Percentiles rank a stretch among this genome's conserved stretches.
These are phyloP conservation scores for Suillus spraguei DNA, from an alignment of 768 basidiomycete genomes.

Conservation along the genomic window DNA sequence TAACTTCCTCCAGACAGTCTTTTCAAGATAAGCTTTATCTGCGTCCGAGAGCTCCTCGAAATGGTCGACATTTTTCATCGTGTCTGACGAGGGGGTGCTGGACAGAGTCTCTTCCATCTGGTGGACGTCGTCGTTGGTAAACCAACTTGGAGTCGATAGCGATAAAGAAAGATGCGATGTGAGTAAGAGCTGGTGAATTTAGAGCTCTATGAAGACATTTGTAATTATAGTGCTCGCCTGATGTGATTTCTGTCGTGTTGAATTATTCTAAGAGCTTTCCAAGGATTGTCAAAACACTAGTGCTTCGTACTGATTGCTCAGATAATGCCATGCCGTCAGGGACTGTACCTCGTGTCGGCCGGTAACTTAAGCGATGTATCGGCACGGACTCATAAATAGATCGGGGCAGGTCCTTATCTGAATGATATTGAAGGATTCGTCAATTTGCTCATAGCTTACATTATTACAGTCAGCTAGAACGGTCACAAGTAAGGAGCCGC, in stretches of 20 bases:
- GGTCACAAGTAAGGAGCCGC: not conserved
- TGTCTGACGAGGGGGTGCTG: conserved; percentile 3
- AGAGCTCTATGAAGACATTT: not conserved
- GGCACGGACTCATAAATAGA: too few species aligned
- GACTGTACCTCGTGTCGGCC: too few species aligned
- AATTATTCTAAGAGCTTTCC: not conserved
- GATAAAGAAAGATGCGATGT: not conserved
- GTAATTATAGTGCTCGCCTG: not conserved
- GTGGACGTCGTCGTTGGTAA: not conserved
- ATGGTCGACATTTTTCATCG: conserved; percentile 15
- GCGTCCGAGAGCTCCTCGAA: conserved; percentile 17
- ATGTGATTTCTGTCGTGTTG: not conserved
- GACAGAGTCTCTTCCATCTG: conserved; percentile 12
- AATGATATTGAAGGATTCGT: too few species aligned
- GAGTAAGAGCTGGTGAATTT: not conserved
- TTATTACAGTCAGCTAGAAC: not conserved
- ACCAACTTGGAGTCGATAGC: not conserved
- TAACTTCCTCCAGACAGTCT: conserved; percentile 49
- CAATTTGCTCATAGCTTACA: too few species aligned
- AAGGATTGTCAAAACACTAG: not conserved
- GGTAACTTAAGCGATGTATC: too few species aligned
- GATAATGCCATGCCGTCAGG: too few species aligned
- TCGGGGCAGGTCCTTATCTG: too few species aligned
- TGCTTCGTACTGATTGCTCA: not conserved
- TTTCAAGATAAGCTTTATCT: conserved; percentile 35